Percentiles rank a stretch among this genome's conserved stretches.
Evolutionary conservation across 441 rosid genomes (phyloP).

Genomic region (Jatropha podagrica): DNA sequence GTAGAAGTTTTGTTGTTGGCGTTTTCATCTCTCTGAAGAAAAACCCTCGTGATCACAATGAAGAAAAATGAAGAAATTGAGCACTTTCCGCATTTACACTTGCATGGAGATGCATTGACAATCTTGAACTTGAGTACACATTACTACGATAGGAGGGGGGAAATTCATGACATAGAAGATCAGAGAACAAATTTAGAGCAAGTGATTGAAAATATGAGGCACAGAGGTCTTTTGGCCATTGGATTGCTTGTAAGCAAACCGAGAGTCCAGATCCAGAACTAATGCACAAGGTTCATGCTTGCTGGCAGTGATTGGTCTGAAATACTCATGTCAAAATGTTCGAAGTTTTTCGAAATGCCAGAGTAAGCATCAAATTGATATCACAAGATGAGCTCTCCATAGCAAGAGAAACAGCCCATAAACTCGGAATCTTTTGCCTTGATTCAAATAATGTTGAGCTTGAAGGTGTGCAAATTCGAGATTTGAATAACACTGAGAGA

Average conservation of each 20-base stretch:
- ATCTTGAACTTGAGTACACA: constrained; percentile 30
- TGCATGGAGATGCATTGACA: constrained; percentile 32
- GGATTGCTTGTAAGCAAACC: constrained; percentile 29
- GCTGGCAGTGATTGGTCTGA: constrained; percentile 31
- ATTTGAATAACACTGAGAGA: neutral
- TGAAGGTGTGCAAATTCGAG: constrained; percentile 12
- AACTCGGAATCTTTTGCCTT: constrained; percentile 16
- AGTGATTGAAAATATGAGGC: constrained; percentile 20
- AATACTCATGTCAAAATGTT: constrained; percentile 14
- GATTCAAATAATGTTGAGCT: constrained; percentile 8
- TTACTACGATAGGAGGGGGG: constrained; percentile 24
- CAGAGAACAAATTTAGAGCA: neutral
- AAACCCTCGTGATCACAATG: neutral
- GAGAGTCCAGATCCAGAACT: constrained; percentile 1
- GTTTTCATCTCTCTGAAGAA: constrained; percentile 11
- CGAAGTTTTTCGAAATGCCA: constrained; percentile 8
- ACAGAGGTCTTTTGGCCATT: constrained; percentile 23
- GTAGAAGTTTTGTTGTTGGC: constrained; percentile 6
- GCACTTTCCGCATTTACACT: constrained; percentile 19
- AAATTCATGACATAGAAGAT: constrained; percentile 2
- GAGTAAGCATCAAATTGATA: constrained; percentile 24
- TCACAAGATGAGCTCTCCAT: constrained; percentile 25
- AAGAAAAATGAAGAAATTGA: constrained; percentile 12
- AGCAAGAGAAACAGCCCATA: constrained; percentile 19
- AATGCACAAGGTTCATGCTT: constrained; percentile 22